phyloP scores from a whole-genome alignment of 225 moss, liverwort and hornwort genomes.

The Sphagnum tenellum region DNA sequence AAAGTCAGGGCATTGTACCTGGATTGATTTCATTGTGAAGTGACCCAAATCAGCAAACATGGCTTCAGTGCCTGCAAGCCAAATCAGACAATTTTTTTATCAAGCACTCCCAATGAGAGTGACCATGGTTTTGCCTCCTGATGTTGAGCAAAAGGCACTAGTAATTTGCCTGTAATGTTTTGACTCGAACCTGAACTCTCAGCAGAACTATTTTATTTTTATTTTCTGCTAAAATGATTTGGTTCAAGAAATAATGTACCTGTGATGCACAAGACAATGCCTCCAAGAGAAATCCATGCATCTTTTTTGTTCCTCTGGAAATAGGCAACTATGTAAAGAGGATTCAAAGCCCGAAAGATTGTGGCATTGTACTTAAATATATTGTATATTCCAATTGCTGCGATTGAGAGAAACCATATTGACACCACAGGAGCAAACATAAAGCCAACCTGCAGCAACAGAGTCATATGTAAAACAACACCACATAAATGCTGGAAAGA shows the following conservation, averaged over 20 bases:
- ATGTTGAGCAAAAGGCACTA: no score
- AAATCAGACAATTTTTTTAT: no score
- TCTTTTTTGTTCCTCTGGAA: constrained; percentile 14
- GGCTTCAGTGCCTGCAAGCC: constrained; percentile 31
- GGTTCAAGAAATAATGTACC: constrained; percentile 10
- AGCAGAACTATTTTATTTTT: no score
- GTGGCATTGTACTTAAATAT: constrained; percentile 11
- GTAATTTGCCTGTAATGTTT: no score
- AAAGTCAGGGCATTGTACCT: constrained; percentile 8
- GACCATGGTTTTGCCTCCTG: no score
- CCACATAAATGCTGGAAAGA: no score
- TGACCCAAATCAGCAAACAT: constrained; percentile 55
- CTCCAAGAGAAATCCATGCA: constrained; percentile 34
- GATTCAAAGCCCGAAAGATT: constrained; percentile 25
- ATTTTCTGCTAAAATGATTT: no score
- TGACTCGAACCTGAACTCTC: no score
- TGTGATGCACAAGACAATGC: constrained; percentile 35
- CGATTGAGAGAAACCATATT: constrained; percentile 26
- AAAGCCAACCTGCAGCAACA: constrained; percentile 16
- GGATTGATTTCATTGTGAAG: constrained; percentile 34
- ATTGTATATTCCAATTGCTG: constrained; percentile 22
- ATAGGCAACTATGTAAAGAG: constrained; percentile 16
- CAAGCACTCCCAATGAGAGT: no score
- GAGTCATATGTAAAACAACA: no score
- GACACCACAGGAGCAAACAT: constrained; percentile 21